phyloP scores from a whole-genome alignment of 805 yeast genomes.

The Lipomyces yamanashiensis region DNA sequence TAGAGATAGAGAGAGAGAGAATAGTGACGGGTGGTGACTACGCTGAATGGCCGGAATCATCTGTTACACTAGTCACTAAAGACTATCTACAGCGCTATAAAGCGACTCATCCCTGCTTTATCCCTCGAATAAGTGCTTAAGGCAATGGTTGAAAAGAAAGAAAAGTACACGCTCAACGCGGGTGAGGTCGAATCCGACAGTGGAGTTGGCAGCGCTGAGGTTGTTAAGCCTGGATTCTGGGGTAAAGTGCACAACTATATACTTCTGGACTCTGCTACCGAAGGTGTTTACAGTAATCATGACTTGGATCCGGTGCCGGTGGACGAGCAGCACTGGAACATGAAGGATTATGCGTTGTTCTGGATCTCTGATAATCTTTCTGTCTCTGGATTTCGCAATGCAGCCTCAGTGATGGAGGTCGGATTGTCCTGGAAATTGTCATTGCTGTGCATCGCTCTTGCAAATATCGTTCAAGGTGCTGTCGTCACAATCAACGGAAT shows the following conservation, averaged over 20 bases:
- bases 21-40: too few relatives aligned
- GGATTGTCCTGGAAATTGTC: slow-evolving; percentile 54
- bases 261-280: slow-evolving; percentile 29
- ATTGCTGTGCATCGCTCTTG: slow-evolving; percentile 52
- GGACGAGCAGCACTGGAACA: slow-evolving; percentile 31
- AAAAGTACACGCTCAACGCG: slow-evolving; percentile 7
- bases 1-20: too few relatives aligned
- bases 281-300: slow-evolving; percentile 30
- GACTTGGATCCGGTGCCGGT: slow-evolving; percentile 14
- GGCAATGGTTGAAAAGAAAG: slow-evolving; percentile 8
- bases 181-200: slow-evolving; percentile 5
- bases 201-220: slow-evolving; percentile 3
- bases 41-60: too few relatives aligned
- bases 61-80: too few relatives aligned
- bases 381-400: slow-evolving; percentile 52
- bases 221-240: slow-evolving; percentile 15
- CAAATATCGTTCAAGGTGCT: slow-evolving; percentile 49
- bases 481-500: slow-evolving; percentile 53
- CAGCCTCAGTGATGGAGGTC: slow-evolving; percentile 50
- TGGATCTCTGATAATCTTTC: slow-evolving; percentile 42
- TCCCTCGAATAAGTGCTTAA: not conserved
- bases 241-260: slow-evolving; percentile 22
- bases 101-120: not conserved
- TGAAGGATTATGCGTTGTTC: slow-evolving; percentile 40
- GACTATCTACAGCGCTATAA: too few relatives aligned